A percentile compares a stretch with the other conserved stretches of the same genome.
phyloP scores from a whole-genome alignment of 176 grass and related monocot species.

The Paspalum notatum region DNA sequence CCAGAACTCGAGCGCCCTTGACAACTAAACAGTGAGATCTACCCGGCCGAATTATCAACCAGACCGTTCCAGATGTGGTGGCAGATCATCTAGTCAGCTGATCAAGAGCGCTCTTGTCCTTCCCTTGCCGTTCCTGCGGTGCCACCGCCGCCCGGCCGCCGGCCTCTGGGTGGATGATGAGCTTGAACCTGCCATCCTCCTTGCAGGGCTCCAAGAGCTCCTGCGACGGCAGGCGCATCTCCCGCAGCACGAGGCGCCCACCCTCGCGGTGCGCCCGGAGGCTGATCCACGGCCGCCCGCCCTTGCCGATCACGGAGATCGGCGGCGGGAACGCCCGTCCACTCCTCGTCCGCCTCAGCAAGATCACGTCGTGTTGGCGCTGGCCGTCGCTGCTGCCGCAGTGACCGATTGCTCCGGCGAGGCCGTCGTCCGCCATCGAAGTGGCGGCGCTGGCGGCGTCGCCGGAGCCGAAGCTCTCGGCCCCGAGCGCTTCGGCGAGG shows the following conservation, averaged over 20 bases:
- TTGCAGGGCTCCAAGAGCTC: slow-evolving; percentile 61
- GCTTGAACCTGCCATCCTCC: slow-evolving; percentile 70
- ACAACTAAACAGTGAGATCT: not conserved
- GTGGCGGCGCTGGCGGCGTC: slow-evolving; percentile 26
- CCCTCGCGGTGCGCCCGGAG: slow-evolving; percentile 56
- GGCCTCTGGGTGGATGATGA: slow-evolving; percentile 55
- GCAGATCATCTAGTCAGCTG: slow-evolving; percentile 16
- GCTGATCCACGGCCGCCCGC: slow-evolving; percentile 62
- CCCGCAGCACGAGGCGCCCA: slow-evolving; percentile 63
- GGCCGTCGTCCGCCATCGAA: slow-evolving; percentile 23
- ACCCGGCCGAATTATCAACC: slow-evolving; percentile 5
- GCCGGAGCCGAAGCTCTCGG: slow-evolving; percentile 62
- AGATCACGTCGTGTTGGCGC: not conserved
- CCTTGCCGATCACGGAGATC: slow-evolving; percentile 66
- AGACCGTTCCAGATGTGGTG: not conserved
- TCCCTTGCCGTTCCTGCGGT: slow-evolving; percentile 14
- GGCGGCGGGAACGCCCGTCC: slow-evolving; percentile 63
- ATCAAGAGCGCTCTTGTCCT: not conserved
- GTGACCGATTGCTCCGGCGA: slow-evolving; percentile 9
- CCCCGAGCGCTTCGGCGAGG: slow-evolving; percentile 45
- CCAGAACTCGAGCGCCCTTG: not conserved
- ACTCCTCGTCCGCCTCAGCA: slow-evolving; percentile 49
- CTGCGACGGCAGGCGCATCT: slow-evolving; percentile 71
- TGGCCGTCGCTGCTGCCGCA: not conserved
- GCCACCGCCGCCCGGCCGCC: slow-evolving; percentile 1